Evolutionary conservation across 192 early-diverging fungal species (phyloP), one percentile per base, ranked within the genome.

Genomic region (Diversispora epigaea): DNA sequence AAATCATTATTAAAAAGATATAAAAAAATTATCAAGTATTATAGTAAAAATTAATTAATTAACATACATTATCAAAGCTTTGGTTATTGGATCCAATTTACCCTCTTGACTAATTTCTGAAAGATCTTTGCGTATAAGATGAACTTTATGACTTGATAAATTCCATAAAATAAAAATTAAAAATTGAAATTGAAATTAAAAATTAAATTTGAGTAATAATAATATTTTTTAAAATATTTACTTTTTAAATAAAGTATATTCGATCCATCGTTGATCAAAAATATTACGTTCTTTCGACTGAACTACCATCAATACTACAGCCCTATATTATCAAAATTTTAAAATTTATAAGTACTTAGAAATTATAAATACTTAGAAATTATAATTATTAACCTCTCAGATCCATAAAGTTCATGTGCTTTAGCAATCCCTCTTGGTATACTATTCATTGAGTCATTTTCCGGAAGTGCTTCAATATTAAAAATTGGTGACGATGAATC

Each of bases 281-380:
- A 88, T 86, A 73, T 99, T 99, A 46, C 93, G 86, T 81, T 99
- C 97, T n/a, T 82, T 86, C 43, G 94, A 93, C 77, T 97, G 96
- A 32, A 95, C 90, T 52, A 99, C 84, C 92, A 98, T 94, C 63
- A 94, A 79, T 1, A 93, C 90, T 49, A 92, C 84, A 0, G 94
- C 91, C 40, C 86, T 89, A 81, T 32, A 46, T 41, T 47, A 39
- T 12, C 45, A 47, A 10, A 64, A 25, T 22, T 63, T 61, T 68
- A 46, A 14, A 12, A 19, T 10, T 40, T 54, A 12, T 69, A n/a
- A 21, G 1, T 12, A 47, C 25, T 49, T 43, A 50, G 65, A 52
- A 79, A 32, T 32, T 32, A 32, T 32, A 4, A 62, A 47, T 58
- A 64, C 55, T 74, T 71, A 52, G 71, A 64, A 5, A 17, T 41